A percentile compares a stretch with the other conserved stretches of the same genome.
phyloP scores from a whole-genome alignment of 129 eudicot genomes.

The Helianthus tuberosus region DNA sequence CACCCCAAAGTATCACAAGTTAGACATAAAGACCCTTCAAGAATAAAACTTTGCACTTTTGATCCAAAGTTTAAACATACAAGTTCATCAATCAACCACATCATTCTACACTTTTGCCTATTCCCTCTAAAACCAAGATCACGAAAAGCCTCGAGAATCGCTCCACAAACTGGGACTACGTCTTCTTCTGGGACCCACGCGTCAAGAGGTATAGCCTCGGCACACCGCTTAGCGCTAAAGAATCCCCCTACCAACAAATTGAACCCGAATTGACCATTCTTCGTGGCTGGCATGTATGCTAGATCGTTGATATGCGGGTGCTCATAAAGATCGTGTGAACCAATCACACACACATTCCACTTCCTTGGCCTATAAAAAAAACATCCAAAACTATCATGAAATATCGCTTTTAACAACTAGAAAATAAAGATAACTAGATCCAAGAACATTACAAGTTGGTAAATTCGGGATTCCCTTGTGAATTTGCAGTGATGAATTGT shows the following conservation, averaged over 20 bases:
- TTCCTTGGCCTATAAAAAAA: constrained; percentile 77
- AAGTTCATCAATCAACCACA: constrained; percentile 97
- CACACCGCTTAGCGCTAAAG: constrained; percentile 91
- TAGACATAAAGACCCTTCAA: constrained; percentile 17
- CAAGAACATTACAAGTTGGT: constrained; percentile 75
- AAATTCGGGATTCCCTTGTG: constrained; percentile 76
- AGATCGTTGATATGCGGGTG: constrained; percentile 98
- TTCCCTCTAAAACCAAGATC: constrained; percentile 94
- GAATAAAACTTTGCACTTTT: neutral
- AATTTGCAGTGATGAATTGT: constrained; percentile 80
- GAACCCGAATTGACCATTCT: constrained; percentile 83
- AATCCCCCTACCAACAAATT: constrained; percentile 94
- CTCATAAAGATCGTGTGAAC: constrained; percentile 96
- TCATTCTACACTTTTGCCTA: constrained; percentile 94
- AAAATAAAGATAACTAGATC: neutral
- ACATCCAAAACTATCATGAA: neutral
- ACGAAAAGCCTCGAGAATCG: constrained; percentile 86
- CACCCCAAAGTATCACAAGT: constrained; percentile 28
- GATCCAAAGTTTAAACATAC: constrained; percentile 35
- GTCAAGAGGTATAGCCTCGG: constrained; percentile 91
- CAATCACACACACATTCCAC: constrained; percentile 98
- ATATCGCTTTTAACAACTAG: neutral
- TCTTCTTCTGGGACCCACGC: constrained; percentile 95
- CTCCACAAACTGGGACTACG: constrained; percentile 65
- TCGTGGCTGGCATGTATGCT: constrained; percentile 96